Evolutionary conservation across 2,329 filamentous ascomycete species (phyloP).

Genomic region (Onygena corvina): DNA sequence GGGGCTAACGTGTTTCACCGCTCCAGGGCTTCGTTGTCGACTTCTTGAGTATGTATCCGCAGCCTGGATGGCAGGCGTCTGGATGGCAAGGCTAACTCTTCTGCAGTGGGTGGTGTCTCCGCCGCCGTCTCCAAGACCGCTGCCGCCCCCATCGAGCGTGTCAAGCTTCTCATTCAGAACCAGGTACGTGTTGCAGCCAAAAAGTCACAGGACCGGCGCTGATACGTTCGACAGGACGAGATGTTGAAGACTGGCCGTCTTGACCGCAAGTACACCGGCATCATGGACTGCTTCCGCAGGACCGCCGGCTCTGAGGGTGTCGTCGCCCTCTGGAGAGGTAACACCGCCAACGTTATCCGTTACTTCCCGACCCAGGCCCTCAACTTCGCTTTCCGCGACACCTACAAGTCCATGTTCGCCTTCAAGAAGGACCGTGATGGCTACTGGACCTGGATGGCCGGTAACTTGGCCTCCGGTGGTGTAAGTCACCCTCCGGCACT

Average conservation of each 20-base stretch:
- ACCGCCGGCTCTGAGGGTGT: constrained; percentile 85
- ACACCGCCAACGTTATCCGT: constrained; percentile 99
- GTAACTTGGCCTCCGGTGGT: constrained; percentile 99
- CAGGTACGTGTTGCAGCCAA: constrained; percentile 52
- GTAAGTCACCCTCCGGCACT: constrained; percentile 44
- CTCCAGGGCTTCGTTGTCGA: constrained; percentile 82
- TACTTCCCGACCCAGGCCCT: constrained; percentile 99
- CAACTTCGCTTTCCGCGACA: constrained; percentile 99
- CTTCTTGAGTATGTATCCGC: constrained; percentile 80
- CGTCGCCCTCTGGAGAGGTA: constrained; percentile 95
- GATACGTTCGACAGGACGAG: constrained; percentile 64
- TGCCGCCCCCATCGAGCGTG: constrained; percentile 99
- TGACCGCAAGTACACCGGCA: constrained; percentile 90
- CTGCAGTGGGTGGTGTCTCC: constrained; percentile 95
- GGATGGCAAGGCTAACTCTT: constrained; percentile 12
- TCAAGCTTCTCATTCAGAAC: constrained; percentile 99
- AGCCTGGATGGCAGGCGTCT: background rate
- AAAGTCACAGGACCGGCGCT: background rate
- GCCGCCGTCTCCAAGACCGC: constrained; percentile 99
- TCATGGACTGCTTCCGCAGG: constrained; percentile 87
- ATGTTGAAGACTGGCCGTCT: constrained; percentile 99
- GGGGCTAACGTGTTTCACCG: constrained; percentile 25
- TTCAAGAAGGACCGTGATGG: constrained; percentile 99
- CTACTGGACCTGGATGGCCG: constrained; percentile 97
- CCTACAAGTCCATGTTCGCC: constrained; percentile 99